Base-by-base conservation (phyloP, 164 flowering plant genomes). In the Tetrastigma voinierianum region DNA sequence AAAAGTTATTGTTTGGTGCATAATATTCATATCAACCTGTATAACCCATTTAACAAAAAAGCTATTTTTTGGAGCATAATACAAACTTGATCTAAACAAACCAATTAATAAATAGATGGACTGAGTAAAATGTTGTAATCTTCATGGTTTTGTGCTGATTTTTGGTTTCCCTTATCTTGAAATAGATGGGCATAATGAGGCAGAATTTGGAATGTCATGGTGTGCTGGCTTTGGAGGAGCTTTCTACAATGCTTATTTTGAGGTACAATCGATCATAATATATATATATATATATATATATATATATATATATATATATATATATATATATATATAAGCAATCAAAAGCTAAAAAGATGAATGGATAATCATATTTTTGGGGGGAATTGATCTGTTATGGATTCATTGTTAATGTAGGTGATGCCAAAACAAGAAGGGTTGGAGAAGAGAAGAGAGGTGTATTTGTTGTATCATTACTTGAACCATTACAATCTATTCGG, bases 141-240 rank as follows among this genome's bases (percentile, higher is more conserved):
- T 32, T 32, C 40, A 0, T 32, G 6, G 40, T 32, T 20, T 16
- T 49, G 47, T 69, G 46, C 15, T 68, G 24, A 60, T 40, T 25
- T 60, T 19, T 16, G 12, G 16, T n/a, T 4, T 10, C 20, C 45
- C 14, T 9, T 60, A 40, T 54, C 66, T 24, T 57, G 66, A 13
- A 67, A 46, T 62, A 95, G 99, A 95, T 86, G 97, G 99, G 23
- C 99, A 95, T 61, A 87, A 72, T 75, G 99, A 95, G 61, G 99
- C 99, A 24, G 97, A 95, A 77, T 95, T 92, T 72, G 99, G 99
- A 70, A 95, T 95, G 97, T 95, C 99, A n/a, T 95, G 99, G 97
- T 95, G 97, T 78, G 99, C 99, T 67, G 95, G 99, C 18, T 95
- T 95, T 77, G 97, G 93, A 60, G 93, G 85, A 64, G 81, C 97